These are phyloP conservation scores for Hypoxylon sp. DNA, from an alignment of 2,329 filamentous ascomycete species.

Conservation along the genomic window DNA sequence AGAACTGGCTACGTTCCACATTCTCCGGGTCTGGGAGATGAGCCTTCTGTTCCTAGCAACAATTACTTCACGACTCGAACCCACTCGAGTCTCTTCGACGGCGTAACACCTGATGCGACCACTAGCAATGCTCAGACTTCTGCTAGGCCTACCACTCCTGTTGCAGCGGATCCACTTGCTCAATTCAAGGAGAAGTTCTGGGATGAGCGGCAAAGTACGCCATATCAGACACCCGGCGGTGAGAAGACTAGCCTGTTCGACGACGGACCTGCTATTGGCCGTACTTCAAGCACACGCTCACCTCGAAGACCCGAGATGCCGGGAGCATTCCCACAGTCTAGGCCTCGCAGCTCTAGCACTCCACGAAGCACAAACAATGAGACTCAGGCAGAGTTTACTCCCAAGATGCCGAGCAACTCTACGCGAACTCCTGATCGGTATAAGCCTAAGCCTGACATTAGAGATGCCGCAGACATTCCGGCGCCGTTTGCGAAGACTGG, in stretches of 20 bases:
- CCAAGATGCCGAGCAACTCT: slow-evolving; percentile 27
- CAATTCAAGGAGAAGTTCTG: slow-evolving; percentile 59
- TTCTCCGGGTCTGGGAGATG: slow-evolving; percentile 63
- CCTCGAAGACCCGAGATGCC: slow-evolving; percentile 46
- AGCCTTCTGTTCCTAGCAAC: slow-evolving; percentile 62
- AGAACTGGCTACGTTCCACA: slow-evolving; percentile 63
- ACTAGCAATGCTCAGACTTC: slow-evolving; percentile 16
- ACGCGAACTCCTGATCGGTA: slow-evolving; percentile 41
- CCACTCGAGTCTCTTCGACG: slow-evolving; percentile 49
- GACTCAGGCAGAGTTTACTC: slow-evolving; percentile 45
- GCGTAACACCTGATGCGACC: slow-evolving; percentile 40
- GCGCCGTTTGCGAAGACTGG: slow-evolving; percentile 28
- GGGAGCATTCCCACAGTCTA: slow-evolving; percentile 44
- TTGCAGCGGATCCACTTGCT: slow-evolving; percentile 60
- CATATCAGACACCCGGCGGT: slow-evolving; percentile 66
- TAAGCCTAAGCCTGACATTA: slow-evolving; percentile 36
- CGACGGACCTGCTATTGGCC: slow-evolving; percentile 55
- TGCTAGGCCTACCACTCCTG: slow-evolving; percentile 44
- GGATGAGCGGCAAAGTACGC: slow-evolving; percentile 67
- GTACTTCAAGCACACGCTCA: slow-evolving; percentile 60
- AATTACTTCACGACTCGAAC: slow-evolving; percentile 61
- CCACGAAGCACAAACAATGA: slow-evolving; percentile 47
- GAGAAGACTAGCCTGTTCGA: slow-evolving; percentile 71
- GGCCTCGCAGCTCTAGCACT: slow-evolving; percentile 48
- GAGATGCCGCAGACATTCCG: slow-evolving; percentile 22